These are phyloP conservation scores for Saccharomycopsis hybrid DNA, from an alignment of 1,139 yeast genomes.

Conservation along the genomic window DNA sequence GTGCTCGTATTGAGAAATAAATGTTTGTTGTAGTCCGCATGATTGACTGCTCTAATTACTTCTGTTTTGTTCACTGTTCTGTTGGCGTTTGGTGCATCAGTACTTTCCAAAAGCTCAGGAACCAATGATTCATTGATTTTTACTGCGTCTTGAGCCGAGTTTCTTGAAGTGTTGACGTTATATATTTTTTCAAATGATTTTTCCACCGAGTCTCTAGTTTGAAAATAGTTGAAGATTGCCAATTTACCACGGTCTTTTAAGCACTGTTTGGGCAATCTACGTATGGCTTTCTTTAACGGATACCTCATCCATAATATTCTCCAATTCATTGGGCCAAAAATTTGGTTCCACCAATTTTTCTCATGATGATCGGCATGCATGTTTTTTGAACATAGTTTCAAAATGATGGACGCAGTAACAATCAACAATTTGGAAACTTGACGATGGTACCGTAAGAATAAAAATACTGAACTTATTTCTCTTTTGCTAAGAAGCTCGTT, in stretches of 20 bases:
- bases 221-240: slow-evolving; percentile 36
- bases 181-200: slow-evolving; percentile 19
- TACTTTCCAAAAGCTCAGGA: background rate
- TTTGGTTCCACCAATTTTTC: no score
- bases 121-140: slow-evolving; percentile 12
- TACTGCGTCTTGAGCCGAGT: slow-evolving; percentile 18
- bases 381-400: slow-evolving; percentile 22
- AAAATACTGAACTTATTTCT: slow-evolving; percentile 30
- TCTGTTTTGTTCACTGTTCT: background rate
- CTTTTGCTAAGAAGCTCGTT: slow-evolving; percentile 31
- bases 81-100: slow-evolving; percentile 11
- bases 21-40: slow-evolving; percentile 8
- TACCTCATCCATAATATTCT: slow-evolving; percentile 32
- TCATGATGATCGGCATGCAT: slow-evolving; percentile 8
- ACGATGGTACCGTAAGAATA: slow-evolving; percentile 32
- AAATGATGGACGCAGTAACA: slow-evolving; percentile 23
- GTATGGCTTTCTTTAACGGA: slow-evolving; percentile 35
- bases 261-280: slow-evolving; percentile 36
- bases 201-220: slow-evolving; percentile 27
- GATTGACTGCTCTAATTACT: slow-evolving; percentile 9
- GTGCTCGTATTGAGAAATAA: slow-evolving; percentile 1
- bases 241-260: slow-evolving; percentile 43
- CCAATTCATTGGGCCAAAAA: slow-evolving; percentile 25
- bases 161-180: slow-evolving; percentile 35
- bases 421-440: slow-evolving; percentile 32